Base-by-base conservation (phyloP, 2,329 filamentous ascomycete species). In the Trichoderma oligosporum region DNA sequence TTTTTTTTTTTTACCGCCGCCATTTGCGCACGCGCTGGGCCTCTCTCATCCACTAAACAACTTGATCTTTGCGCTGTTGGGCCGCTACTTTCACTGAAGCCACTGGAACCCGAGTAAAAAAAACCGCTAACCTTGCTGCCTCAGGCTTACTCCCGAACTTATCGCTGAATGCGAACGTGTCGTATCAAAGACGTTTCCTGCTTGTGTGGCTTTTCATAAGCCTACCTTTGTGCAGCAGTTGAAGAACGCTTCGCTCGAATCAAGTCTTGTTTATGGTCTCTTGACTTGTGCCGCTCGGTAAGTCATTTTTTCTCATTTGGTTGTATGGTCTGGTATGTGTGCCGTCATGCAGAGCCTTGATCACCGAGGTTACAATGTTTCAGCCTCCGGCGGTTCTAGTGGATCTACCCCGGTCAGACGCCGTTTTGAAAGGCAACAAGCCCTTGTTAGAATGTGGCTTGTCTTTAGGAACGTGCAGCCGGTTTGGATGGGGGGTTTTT, bases 161-260 rank as follows among this genome's bases (percentile, higher is more conserved):
- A 73, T 83, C 60, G 71, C 76, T 62, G 82, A 84, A 71, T 83
- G 81, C 68, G 82, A 84, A 70, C 77, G 81, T 58, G 80, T 84
- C 66, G 79, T 84, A 64, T 78, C 77, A 64, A 84, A 82, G 73
- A 82, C 81, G 12, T 77, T 84, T 63, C 82, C 82, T 36, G 80
- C 82, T 61, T 84, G 81, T 66, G 80, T 84, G 39, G 82, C 81
- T 65, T 84, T 84, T 67, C 82, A 84, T 73, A 84, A 83, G 71
- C 81, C 82, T 7, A 81, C 81, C 2, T 84, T 84, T 68, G 68
- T 84, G 31, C 80, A 82, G 69, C 82, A 83, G 66, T 74, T 84
- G 49, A 84, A 83, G 73, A 81, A 75, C 63, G 76, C 74, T 20
- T 75, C 76, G 2, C 74, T 84, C 31, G 82, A 84, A 58, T 72